Evolutionary conservation across 2,329 filamentous ascomycete species (phyloP), one percentile per base, ranked within the genome.

Genomic region (Neonectria ditissima): DNA sequence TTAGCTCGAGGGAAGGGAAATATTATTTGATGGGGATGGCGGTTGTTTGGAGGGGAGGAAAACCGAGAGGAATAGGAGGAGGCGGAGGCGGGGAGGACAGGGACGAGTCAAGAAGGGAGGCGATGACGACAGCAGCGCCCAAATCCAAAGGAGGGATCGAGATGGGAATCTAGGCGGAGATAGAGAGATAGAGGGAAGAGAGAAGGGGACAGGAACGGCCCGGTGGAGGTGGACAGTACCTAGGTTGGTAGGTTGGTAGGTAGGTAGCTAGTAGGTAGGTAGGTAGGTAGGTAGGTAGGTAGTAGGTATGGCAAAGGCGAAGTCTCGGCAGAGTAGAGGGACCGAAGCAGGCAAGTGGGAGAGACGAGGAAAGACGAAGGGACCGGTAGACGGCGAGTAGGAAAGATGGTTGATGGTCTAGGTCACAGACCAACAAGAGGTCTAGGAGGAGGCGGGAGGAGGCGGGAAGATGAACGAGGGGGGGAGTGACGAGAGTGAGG

Each of bases 51-150:
- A 22, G 43, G 50, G 37, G 41, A 30, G 55, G 39, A 9, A 41
- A 41, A 20, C 18, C 7, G 11, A 37, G 34, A 37, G 34, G 34
- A 37, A n/a, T n/a, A 37, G 34, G 55, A 55, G 65, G 32, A 24
- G 22, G 28, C 58, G 41, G 50, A 45, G 62, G 16, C 62, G 59
- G 57, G 37, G 39, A 65, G 52, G 51, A 50, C 53, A 66, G 34
- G 30, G 50, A 45, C 39, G 39, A 41, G 47, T 53, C 41, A 34
- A 65, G 67, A 60, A 66, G 56, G 55, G 62, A 67, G 56, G 62
- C 55, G 67, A 73, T 70, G 68, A 73, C 70, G 68, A 73, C 64
- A 65, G 58, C 61, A 60, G 61, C 59, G 65, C 63, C 62, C 64
- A 71, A 65, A 62, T 62, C 59, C 57, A 64, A 39, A 41, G n/a